Evolutionary conservation across 2,329 filamentous ascomycete genomes (phyloP), one percentile per base, ranked within the genome.

Genomic region (Monascus ruber): DNA sequence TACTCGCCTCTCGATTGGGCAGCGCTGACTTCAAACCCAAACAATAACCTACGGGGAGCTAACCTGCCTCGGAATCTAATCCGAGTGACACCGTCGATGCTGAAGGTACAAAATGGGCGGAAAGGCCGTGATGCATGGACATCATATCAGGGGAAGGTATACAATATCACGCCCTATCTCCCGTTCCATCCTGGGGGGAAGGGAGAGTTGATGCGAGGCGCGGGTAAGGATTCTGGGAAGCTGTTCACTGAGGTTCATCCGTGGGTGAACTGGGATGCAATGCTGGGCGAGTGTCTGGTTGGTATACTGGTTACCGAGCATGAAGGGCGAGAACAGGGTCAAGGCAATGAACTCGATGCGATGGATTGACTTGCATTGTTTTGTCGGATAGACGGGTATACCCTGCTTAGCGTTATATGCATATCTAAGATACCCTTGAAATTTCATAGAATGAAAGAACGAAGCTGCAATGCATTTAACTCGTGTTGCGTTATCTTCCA

Each of bases 1-100:
- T 88, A 89, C 68, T 94, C 86, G 2, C 89, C 91, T 0, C 78
- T 98, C 8, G 91, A 98, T 73, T 98, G 91, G 91, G 91, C 91
- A 8, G 79, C 82, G 5, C 74, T 94, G 1, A 75, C 77, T 1
- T 70, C 72, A 17, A 65, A 71, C 35, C 78, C 81, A 7, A 66
- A 65, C 26, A 69, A 75, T 26, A 81, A 86, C 46, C 75, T 87
- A 25, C 81, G 83, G n/a, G 76, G 76, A 31, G 56, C 54, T 37
- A 58, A 62, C 36, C 48, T 66, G 8, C 63, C 78, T 0, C 54
- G 64, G 47, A 83, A 44, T 51, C 73, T 42, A 71, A 77, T 70
- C 65, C 79, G 83, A 34, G 86, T 98, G 29, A 85, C 88, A 5
- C 88, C 89, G 1, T 80, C 79, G 4, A 77, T 85, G 72, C 72